Evolutionary conservation across 208 protist species (phyloP).

Genomic region (Trichomonas tenax): DNA sequence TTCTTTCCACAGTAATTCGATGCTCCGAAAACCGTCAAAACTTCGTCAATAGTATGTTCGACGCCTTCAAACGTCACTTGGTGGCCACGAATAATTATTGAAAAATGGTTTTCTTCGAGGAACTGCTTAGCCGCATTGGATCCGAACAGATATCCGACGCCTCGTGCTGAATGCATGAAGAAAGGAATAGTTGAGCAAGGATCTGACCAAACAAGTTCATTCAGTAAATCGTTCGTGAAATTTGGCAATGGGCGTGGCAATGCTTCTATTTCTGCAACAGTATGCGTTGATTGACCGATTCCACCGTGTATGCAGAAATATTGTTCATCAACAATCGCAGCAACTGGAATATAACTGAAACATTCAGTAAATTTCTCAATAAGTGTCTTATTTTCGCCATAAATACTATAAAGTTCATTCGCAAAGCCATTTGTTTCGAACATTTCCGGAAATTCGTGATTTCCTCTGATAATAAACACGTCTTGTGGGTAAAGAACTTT

Average conservation of each 20-base stretch:
- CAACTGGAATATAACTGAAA: not conserved
- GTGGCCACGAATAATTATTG: not conserved
- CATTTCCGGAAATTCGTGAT: not conserved
- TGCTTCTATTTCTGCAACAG: not conserved
- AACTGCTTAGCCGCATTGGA: not conserved
- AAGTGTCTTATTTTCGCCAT: slow-evolving; percentile 25
- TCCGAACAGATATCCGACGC: not conserved
- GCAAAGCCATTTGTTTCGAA: not conserved
- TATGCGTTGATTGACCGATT: not conserved
- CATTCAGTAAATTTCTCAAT: not conserved
- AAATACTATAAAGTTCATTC: not conserved
- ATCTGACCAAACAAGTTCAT: not conserved
- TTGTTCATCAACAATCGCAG: not conserved
- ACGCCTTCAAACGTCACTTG: not conserved
- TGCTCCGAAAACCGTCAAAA: not conserved
- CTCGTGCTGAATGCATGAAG: not conserved
- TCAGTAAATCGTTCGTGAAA: not conserved
- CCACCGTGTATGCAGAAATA: not conserved
- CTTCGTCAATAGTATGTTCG: slow-evolving; percentile 32
- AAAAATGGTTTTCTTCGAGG: not conserved
- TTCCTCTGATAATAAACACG: not conserved
- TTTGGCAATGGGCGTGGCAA: not conserved
- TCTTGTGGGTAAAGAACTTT: not conserved
- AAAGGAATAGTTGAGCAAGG: not conserved
- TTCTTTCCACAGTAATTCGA: not conserved